Conservation (phyloP, 2,329 filamentous ascomycete species). For the Basipetospora chlamydospora region DNA sequence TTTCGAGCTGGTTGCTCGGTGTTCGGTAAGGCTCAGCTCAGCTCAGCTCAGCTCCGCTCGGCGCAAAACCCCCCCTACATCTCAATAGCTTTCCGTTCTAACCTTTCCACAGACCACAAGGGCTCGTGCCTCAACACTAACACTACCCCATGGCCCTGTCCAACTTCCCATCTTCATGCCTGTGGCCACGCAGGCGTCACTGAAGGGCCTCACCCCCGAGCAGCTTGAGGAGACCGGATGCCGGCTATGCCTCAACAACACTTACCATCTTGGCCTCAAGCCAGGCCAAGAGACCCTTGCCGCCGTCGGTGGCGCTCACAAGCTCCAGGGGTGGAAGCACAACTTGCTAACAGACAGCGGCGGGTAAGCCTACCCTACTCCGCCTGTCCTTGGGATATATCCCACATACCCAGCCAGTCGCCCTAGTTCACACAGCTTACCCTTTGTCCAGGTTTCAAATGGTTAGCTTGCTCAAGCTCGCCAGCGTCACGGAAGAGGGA, state of each 20-base stretch:
- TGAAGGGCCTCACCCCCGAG: slow-evolving; percentile 86
- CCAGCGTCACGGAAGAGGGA: slow-evolving; percentile 87
- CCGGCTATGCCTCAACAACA: slow-evolving; percentile 89
- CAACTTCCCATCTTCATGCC: slow-evolving; percentile 95
- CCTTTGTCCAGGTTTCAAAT: slow-evolving; percentile 74
- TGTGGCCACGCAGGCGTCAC: slow-evolving; percentile 87
- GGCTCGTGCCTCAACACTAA: slow-evolving; percentile 76
- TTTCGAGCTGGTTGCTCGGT: slow-evolving; percentile 64
- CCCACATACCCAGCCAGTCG: no score
- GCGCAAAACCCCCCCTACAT: no score
- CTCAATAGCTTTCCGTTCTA: not conserved
- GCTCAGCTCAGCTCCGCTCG: no score
- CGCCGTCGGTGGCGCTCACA: slow-evolving; percentile 81
- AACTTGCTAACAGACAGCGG: slow-evolving; percentile 82
- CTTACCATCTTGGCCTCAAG: slow-evolving; percentile 90
- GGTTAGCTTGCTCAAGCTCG: slow-evolving; percentile 89
- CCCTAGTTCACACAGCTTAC: no score
- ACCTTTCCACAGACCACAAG: slow-evolving; percentile 58
- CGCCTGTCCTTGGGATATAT: no score
- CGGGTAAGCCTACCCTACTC: slow-evolving; percentile 35
- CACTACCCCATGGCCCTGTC: slow-evolving; percentile 82
- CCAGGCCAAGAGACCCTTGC: slow-evolving; percentile 84
- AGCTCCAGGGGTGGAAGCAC: slow-evolving; percentile 84
- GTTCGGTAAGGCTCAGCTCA: slow-evolving; percentile 54
- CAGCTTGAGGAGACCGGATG: slow-evolving; percentile 85